A percentile compares a stretch with the other conserved stretches of the same genome.
Evolutionary conservation across 2,329 filamentous ascomycete genomes (phyloP).

Genomic region (Coniochaeta sp.): DNA sequence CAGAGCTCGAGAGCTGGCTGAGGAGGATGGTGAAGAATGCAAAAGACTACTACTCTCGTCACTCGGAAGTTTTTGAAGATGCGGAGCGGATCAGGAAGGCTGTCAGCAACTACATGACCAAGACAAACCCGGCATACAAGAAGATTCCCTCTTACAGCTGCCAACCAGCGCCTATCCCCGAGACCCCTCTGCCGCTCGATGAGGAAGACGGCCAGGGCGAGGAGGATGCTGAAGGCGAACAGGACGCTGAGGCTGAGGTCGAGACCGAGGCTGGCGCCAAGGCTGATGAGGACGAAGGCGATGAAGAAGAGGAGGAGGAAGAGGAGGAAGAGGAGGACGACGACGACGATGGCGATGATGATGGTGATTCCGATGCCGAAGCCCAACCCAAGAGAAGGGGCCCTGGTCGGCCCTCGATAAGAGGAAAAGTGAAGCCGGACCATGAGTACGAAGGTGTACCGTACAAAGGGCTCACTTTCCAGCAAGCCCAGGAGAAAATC

Average conservation of each 20-base stretch:
- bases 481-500: slow-evolving; percentile 81
- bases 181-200: slow-evolving; percentile 26
- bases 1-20: slow-evolving; percentile 73
- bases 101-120: slow-evolving; percentile 80
- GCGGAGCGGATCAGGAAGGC: slow-evolving; percentile 82
- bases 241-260: slow-evolving; percentile 16
- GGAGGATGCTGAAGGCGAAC: slow-evolving; percentile 18
- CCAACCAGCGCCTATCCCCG: slow-evolving; percentile 64
- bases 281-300: slow-evolving; percentile 24
- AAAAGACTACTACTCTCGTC: slow-evolving; percentile 73
- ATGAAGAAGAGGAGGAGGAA: slow-evolving; percentile 19
- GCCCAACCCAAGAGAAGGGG: slow-evolving; percentile 15
- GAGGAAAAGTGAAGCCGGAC: slow-evolving; percentile 31
- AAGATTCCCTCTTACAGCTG: slow-evolving; percentile 58
- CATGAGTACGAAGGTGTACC: slow-evolving; percentile 46
- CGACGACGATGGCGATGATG: slow-evolving; percentile 20
- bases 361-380: slow-evolving; percentile 20
- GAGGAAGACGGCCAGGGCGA: slow-evolving; percentile 9
- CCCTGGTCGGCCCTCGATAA: slow-evolving; percentile 23
- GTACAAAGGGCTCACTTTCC: slow-evolving; percentile 69
- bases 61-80: slow-evolving; percentile 68
- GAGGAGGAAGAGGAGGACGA: slow-evolving; percentile 21
- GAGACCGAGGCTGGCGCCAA: slow-evolving; percentile 19
- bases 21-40: slow-evolving; percentile 85
- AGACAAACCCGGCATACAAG: slow-evolving; percentile 76